Evolutionary conservation across 345 rosid species (phyloP).

Genomic region (Populus deltoides): DNA sequence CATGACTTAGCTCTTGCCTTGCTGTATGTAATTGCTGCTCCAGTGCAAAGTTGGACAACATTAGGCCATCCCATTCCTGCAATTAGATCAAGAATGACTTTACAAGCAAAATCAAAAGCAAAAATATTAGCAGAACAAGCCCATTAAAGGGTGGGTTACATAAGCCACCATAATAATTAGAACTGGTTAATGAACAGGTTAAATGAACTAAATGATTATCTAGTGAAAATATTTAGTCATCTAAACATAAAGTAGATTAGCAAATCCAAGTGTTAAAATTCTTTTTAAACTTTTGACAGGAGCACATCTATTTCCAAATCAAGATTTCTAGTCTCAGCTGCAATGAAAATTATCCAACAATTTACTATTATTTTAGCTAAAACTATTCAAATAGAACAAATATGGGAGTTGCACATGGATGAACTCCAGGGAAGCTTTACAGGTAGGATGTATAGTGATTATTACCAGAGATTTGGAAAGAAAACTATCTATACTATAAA

Average conservation of each 20-base stretch:
- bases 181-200: neutral
- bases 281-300: neutral
- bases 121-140: neutral
- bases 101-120: conserved; percentile 4
- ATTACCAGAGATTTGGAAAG: neutral
- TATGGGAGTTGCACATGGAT: neutral
- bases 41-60: conserved; percentile 90
- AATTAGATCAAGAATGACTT: conserved; percentile 16
- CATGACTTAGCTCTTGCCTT: conserved; percentile 97
- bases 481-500: neutral
- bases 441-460: neutral
- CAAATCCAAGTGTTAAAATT: neutral
- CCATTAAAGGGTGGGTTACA: neutral
- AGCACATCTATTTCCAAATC: neutral
- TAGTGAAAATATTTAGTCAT: neutral
- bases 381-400: neutral
- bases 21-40: conserved; percentile 97
- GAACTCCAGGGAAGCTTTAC: neutral
- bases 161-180: neutral
- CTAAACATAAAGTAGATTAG: neutral
- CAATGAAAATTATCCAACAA: neutral
- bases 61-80: conserved; percentile 97
- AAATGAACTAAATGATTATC: neutral
- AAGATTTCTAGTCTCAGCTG: neutral
- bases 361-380: neutral